Conservation (phyloP, 768 basidiomycete genomes). For the Udeniomyces megalosporus region DNA sequence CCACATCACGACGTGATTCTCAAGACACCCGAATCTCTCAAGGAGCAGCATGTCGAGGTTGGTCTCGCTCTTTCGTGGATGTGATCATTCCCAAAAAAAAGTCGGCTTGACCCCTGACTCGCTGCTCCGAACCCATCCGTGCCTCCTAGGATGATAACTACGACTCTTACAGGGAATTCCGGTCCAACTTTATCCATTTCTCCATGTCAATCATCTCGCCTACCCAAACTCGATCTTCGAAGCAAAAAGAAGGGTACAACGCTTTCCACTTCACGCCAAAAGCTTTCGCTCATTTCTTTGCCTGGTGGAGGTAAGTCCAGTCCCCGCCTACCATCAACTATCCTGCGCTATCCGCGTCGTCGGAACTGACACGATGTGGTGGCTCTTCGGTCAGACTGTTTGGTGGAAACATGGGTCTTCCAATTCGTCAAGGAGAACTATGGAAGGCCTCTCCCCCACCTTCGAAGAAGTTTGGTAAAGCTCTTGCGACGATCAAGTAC, state of each 20-base stretch:
- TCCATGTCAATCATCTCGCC: conserved; percentile 69
- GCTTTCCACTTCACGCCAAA: conserved; percentile 73
- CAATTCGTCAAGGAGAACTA: conserved; percentile 72
- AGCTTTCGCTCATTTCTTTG: conserved; percentile 73
- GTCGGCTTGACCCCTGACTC: too few relatives aligned
- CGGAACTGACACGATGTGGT: too few relatives aligned
- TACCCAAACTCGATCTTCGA: conserved; percentile 21
- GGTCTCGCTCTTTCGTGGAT: too few relatives aligned
- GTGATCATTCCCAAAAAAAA: too few relatives aligned
- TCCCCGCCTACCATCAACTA: too few relatives aligned
- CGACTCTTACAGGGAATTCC: conserved; percentile 75
- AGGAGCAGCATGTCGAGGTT: conserved; percentile 17
- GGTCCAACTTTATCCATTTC: conserved; percentile 85
- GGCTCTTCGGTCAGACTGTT: conserved; percentile 41
- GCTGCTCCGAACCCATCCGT: too few relatives aligned
- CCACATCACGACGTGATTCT: conserved; percentile 64
- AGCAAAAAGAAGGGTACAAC: conserved; percentile 35
- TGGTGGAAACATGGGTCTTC: conserved; percentile 56
- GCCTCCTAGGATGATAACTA: not conserved
- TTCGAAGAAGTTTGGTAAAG: conserved; percentile 73
- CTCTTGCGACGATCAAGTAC: conserved; percentile 68
- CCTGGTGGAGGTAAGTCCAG: conserved; percentile 49
- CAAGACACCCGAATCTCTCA: conserved; percentile 27
- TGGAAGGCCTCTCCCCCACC: conserved; percentile 50
- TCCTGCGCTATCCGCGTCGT: too few relatives aligned